Conservation (phyloP, 2,329 filamentous ascomycete species). For the Diplodia intermedia region DNA sequence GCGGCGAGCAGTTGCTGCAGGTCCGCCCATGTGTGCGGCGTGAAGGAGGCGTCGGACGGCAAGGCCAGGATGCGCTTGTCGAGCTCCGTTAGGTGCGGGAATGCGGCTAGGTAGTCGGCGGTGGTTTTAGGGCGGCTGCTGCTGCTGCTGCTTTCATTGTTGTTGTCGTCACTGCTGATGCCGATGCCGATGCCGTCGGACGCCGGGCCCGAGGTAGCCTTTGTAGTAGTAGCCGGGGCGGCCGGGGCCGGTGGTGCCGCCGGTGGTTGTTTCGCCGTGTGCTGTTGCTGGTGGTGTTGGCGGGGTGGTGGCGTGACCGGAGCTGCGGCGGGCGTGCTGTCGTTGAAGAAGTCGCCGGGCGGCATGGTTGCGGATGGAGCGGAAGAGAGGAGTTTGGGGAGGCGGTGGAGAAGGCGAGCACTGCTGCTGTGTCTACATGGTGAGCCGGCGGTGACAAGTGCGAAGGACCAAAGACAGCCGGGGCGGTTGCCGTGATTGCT, state of each 20-base stretch:
- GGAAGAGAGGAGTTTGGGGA: too few species aligned
- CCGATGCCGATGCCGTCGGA: background rate
- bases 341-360: constrained; percentile 18
- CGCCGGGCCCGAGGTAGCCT: too few species aligned
- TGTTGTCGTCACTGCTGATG: too few species aligned
- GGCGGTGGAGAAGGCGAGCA: background rate
- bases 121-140: background rate
- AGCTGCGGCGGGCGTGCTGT: constrained; percentile 2
- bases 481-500: background rate
- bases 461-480: background rate
- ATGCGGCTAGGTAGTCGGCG: constrained; percentile 38
- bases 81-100: constrained; percentile 44
- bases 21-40: constrained; percentile 46
- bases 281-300: background rate
- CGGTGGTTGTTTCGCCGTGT: background rate
- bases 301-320: constrained; percentile 16
- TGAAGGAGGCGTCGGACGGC: constrained; percentile 37
- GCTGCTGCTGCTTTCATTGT: too few species aligned
- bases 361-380: constrained; percentile 6
- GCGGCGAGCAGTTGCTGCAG: constrained; percentile 47
- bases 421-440: background rate
- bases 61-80: constrained; percentile 42
- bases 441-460: constrained; percentile 1
- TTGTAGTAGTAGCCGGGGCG: too few species aligned
- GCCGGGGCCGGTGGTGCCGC: background rate